A percentile compares a stretch with the other conserved stretches of the same genome.
Conservation (phyloP, 1,284 basidiomycete species). For the Austroboletus novae-zelandiae region DNA sequence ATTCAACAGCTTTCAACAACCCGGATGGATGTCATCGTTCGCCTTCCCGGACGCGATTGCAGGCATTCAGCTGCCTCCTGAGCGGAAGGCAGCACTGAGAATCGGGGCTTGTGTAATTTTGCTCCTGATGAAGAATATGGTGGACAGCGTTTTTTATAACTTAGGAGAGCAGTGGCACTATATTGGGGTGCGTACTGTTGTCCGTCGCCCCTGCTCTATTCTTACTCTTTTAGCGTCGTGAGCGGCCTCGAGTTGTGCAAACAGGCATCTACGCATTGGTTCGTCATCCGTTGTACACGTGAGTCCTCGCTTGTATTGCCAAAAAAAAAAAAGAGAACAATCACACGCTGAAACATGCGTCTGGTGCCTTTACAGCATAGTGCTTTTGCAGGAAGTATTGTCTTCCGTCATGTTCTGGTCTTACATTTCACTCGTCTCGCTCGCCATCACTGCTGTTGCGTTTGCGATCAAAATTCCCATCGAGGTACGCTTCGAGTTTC, state of each 20-base stretch:
- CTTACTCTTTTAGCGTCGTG: constrained; percentile 18
- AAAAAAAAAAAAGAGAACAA: not conserved
- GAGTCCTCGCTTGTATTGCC: not conserved
- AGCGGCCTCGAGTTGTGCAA: constrained; percentile 23
- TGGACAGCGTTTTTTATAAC: not conserved
- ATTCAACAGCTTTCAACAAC: constrained; percentile 22
- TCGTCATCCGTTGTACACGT: constrained; percentile 28
- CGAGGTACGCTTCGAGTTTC: constrained; percentile 17
- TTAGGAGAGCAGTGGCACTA: constrained; percentile 19
- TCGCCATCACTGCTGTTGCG: constrained; percentile 9
- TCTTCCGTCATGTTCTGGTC: constrained; percentile 28
- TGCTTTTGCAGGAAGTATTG: constrained; percentile 14
- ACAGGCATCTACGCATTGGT: constrained; percentile 28
- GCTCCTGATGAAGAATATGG: not conserved
- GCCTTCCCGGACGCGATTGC: constrained; percentile 11
- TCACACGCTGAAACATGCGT: not conserved
- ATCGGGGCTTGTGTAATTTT: constrained; percentile 5
- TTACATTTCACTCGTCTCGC: constrained; percentile 18
- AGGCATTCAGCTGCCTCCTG: not conserved
- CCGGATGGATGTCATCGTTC: constrained; percentile 21
- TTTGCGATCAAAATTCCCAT: constrained; percentile 28
- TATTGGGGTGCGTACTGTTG: constrained; percentile 16
- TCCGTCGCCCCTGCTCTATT: not conserved
- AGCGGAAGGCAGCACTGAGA: constrained; percentile 6
- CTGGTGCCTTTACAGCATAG: constrained; percentile 5